A percentile compares a stretch with the other conserved stretches of the same genome.
Evolutionary conservation across 208 protist genomes (phyloP).

Genomic region (Strigomonas culicis): DNA sequence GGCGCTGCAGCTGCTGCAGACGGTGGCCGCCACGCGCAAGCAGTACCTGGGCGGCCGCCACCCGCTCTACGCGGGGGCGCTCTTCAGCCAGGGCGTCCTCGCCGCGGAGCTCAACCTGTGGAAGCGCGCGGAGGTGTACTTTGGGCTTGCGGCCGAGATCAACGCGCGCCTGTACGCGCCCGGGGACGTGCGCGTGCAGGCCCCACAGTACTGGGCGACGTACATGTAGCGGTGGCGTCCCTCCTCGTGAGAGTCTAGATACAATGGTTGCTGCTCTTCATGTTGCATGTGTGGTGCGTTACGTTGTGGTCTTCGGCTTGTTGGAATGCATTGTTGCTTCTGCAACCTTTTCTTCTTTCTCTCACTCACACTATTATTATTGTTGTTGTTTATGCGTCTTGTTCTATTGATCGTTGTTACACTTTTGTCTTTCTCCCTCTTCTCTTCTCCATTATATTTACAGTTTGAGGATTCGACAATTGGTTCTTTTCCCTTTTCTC

Average conservation of each 20-base stretch:
- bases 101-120: slow-evolving; percentile 33
- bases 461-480: neutral
- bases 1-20: slow-evolving; percentile 41
- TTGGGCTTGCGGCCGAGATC: neutral
- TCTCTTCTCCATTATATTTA: too few species aligned
- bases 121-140: slow-evolving; percentile 14
- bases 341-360: neutral
- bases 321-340: neutral
- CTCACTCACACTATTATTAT: slow-evolving; percentile 4
- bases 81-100: slow-evolving; percentile 25
- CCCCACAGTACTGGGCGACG: neutral
- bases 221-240: too few species aligned
- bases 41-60: slow-evolving; percentile 39
- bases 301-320: neutral
- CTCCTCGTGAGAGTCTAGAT: neutral
- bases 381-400: neutral
- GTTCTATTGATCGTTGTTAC: neutral
- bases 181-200: neutral
- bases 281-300: neutral
- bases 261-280: neutral
- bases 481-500: neutral
- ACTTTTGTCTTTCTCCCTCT: neutral
- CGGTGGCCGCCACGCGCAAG: slow-evolving; percentile 33
- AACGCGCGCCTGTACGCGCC: neutral
- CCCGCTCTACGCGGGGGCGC: slow-evolving; percentile 28